Percentiles rank a stretch among this genome's conserved stretches.
These are phyloP conservation scores for Amylostereum chailletii DNA, from an alignment of 1,284 basidiomycete genomes.

Conservation along the genomic window DNA sequence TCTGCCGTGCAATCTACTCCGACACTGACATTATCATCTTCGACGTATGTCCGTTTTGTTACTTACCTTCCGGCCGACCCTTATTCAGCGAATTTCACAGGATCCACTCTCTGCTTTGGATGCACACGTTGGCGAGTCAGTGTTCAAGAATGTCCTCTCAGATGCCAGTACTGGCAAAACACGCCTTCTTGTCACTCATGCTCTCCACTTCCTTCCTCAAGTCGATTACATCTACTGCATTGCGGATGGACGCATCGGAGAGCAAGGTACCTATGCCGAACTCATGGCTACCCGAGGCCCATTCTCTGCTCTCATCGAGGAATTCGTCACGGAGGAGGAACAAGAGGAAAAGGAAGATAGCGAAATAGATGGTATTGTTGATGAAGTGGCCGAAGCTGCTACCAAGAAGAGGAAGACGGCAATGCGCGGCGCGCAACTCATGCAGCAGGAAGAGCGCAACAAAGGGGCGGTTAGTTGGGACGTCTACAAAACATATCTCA, in stretches of 20 bases:
- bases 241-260: conserved; percentile 65
- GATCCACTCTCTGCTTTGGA: conserved; percentile 76
- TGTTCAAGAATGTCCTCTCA: conserved; percentile 80
- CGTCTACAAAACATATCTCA: conserved; percentile 46
- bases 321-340: conserved; percentile 45
- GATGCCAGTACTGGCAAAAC: conserved; percentile 60
- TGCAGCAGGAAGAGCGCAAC: conserved; percentile 60
- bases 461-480: conserved; percentile 44
- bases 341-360: conserved; percentile 20
- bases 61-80: background rate
- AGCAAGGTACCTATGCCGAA: conserved; percentile 68
- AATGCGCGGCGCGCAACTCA: conserved; percentile 34
- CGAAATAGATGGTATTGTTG: conserved; percentile 29
- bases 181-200: conserved; percentile 78
- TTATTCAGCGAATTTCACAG: conserved; percentile 16
- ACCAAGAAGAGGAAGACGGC: conserved; percentile 30
- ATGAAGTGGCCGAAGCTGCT: conserved; percentile 23
- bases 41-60: conserved; percentile 35
- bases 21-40: conserved; percentile 82
- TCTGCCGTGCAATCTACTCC: conserved; percentile 82
- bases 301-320: conserved; percentile 65
- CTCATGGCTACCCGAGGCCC: conserved; percentile 58
- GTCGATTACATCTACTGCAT: conserved; percentile 71
- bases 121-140: conserved; percentile 81
- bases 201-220: conserved; percentile 72